Base-by-base conservation (phyloP, 1,284 basidiomycete genomes). In the Ceratobasidium sp. region DNA sequence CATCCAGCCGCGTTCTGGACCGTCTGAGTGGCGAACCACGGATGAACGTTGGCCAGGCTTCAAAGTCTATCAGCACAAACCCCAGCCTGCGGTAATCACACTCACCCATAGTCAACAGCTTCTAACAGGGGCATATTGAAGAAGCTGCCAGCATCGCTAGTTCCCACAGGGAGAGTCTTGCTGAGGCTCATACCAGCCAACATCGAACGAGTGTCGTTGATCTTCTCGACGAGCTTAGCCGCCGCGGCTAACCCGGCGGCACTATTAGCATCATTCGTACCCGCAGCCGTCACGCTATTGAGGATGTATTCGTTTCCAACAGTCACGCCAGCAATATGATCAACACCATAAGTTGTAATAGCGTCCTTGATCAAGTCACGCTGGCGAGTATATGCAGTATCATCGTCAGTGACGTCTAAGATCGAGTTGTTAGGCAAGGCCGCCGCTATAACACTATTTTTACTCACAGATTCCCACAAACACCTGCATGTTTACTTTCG, bases 81-180 rank as follows among this genome's bases (percentile, higher is more conserved):
- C 64, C 20, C 28, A 49, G 45, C 58, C 64, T 23, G n/a, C 42
- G 28, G 35, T 53, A 51, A 77, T 64, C 42, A 58, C 51, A 85
- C 88, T 66, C 83, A 91, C 90, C 90, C 92, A 80, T 92, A 97
- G 82, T 98, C 95, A 31, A 93, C 87, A 0, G 88, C 88, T 26
- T 83, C 81, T 0, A 94, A 87, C 26, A 99, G 89, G 76, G 88
- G 80, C 0, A 83, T 89, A 80, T 93, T 96, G 86, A 97, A 94
- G 84, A 90, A 93, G 76, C 89, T 90, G 33, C 97, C 97, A 10
- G 97, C 97, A 81, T 99, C 97, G 7, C 94, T 90, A 15, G 91
- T 98, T 23, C 97, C 97, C 39, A 99, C 89, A 0, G 90, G 90
- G 66, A 96, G 85, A 7, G 80, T 80, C 80, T 88, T 88, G 77